These are phyloP conservation scores for Drechmeria coniospora DNA, from an alignment of 2,329 filamentous ascomycete genomes.

Conservation along the genomic window DNA sequence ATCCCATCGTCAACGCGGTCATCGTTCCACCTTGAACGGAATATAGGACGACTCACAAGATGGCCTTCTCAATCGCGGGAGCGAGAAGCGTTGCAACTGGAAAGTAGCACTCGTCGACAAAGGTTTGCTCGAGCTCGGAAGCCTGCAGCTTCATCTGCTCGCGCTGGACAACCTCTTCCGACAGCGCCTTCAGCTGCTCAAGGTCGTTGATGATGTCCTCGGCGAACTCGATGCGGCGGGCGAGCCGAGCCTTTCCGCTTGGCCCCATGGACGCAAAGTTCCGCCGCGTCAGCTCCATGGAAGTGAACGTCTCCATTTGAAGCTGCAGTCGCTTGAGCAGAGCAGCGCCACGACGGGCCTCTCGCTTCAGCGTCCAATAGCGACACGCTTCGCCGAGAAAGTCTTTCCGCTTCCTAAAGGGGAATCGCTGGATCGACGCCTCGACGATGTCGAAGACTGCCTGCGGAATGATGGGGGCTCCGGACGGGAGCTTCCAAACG, in stretches of 20 bases:
- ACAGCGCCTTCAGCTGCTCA: constrained; percentile 55
- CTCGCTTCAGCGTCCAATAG: constrained; percentile 95
- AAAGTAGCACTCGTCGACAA: constrained; percentile 85
- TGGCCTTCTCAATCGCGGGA: constrained; percentile 66
- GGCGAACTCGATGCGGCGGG: constrained; percentile 78
- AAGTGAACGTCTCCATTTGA: constrained; percentile 91
- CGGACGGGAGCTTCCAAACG: constrained; percentile 83
- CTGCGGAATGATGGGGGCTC: constrained; percentile 84
- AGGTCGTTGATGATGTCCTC: constrained; percentile 62
- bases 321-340: constrained; percentile 85
- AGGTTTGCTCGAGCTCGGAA: constrained; percentile 57
- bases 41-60: constrained; percentile 57
- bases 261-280: constrained; percentile 94
- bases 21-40: constrained; percentile 4
- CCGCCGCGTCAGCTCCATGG: constrained; percentile 88
- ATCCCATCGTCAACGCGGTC: neutral
- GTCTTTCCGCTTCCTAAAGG: constrained; percentile 69
- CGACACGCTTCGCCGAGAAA: constrained; percentile 87
- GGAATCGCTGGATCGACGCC: constrained; percentile 66
- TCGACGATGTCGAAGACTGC: constrained; percentile 79
- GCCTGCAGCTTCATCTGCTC: constrained; percentile 67
- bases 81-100: constrained; percentile 64
- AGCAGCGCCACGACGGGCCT: constrained; percentile 79
- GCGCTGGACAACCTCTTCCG: constrained; percentile 55
- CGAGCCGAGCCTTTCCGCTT: constrained; percentile 60